Evolutionary conservation across 2,329 filamentous ascomycete genomes (phyloP), one percentile per base, ranked within the genome.

Genomic region (Botrytis hyacinthi): DNA sequence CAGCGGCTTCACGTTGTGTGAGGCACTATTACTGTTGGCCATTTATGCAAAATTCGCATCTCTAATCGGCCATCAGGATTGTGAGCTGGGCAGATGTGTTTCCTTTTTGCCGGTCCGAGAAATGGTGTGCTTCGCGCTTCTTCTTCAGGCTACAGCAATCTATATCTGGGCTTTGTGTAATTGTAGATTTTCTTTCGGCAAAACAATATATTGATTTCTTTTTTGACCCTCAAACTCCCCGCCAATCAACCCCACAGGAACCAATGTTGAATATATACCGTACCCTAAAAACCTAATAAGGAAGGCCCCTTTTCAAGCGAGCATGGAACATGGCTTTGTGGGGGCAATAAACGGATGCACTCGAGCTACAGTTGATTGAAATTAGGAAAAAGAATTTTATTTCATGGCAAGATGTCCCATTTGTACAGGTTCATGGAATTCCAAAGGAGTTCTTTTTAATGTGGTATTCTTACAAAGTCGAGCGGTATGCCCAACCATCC

Each of bases 391-490:
- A 22, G 35, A 16, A 37, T 72, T 62, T 62, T 32, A 68, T 48
- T 61, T 42, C 48, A 59, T 68, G 51, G 63, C 48, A 44, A 48
- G 29, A 29, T 22, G 20, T 40, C 40, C 51, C 29, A 22, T 20
- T 40, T 29, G 51, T 61, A 60, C 51, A 61, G 32, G 40, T 46
- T 63, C 60, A 48, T 61, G 37, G 57, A 70, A 37, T 61, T 26
- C 32, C 35, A 42, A 54, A 71, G 54, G 22, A 60, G 51, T 44
- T 73, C 26, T 69, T 35, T 74, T 77, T 75, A 71, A 75, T 73
- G 74, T 78, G 72, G 73, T 80, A 78, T 78, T 79, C 68, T 78
- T 78, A 80, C 79, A 80, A 73, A 76, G 76, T 76, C 65, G 72
- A 77, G 76, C 73, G 46, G 60, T 63, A 71, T 75, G 76, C 75